Base-by-base conservation (phyloP, 495 filamentous ascomycete genomes). In the Podospora sp. region DNA sequence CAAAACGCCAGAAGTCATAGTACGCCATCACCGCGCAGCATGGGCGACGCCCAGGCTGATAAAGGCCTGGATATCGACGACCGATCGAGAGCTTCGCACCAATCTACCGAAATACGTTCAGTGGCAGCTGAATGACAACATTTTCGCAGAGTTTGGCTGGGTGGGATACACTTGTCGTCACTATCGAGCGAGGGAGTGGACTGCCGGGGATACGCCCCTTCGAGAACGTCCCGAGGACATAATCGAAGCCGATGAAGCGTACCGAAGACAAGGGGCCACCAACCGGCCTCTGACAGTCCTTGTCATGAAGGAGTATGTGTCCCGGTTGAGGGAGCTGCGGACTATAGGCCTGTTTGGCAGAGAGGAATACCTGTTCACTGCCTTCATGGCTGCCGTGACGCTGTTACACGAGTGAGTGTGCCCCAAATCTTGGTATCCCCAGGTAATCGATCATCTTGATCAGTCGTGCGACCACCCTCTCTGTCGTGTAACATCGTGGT, bases 121-220 rank as follows among this genome's bases (percentile, higher is more conserved):
- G 14, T 80, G 78, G 78, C 72, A 75, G 62, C 70, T 80, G 11
- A 77, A 80, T 53, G 46, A 49, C 1, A 66, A 73, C 16, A 78
- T 80, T 60, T 77, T 77, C 25, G 21, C 24, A 16, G 55, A 71
- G 49, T 68, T 66, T 22, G 77, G 77, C 1, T 78, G 78, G 78
- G 75, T 71, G 9, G 78, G 78, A 22, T 79, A 79, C 25, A 80
- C 78, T 2, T 79, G 77, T 33, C 76, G 77, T 0, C 77, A 79
- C 49, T 72, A 73, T 16, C 29, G 46, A 21, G 61, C 25, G 40
- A 9, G n/a, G 33, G 24, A 52, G 16, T 12, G 50, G 40, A 25
- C 51, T 14, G 27, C 22, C 12, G 53, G 11, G 3, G 55, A 36
- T 18, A 52, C 20, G 1, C 14, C 33, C 53, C 51, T 75, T 12